Percentiles rank a stretch among this genome's conserved stretches.
These are phyloP conservation scores for Biancaea sappan DNA, from an alignment of 306 rosid species.

Conservation along the genomic window DNA sequence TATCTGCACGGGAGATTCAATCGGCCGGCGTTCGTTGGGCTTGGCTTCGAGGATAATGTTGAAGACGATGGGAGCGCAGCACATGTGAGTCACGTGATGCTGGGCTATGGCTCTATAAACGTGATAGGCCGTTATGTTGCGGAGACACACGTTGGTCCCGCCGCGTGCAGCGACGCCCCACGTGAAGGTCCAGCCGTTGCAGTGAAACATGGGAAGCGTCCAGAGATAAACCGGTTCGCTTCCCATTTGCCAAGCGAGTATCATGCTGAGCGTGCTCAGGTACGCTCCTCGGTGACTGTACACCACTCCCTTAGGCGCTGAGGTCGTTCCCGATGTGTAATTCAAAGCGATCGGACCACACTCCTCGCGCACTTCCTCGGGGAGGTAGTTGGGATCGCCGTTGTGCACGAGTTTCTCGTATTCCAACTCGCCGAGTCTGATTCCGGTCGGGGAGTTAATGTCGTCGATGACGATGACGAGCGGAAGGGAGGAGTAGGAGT, in stretches of 20 bases:
- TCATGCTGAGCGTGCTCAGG: slow-evolving; percentile 56
- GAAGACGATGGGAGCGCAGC: slow-evolving; percentile 72
- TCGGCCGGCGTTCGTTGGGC: slow-evolving; percentile 3
- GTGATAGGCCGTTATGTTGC: slow-evolving; percentile 45
- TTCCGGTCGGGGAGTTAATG: slow-evolving; percentile 53
- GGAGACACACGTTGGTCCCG: slow-evolving; percentile 65
- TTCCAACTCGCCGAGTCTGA: slow-evolving; percentile 54
- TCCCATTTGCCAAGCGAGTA: slow-evolving; percentile 70
- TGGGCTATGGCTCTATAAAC: slow-evolving; percentile 44
- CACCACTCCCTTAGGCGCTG: slow-evolving; percentile 70
- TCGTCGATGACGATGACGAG: slow-evolving; percentile 63
- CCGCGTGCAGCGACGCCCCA: slow-evolving; percentile 86
- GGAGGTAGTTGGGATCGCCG: slow-evolving; percentile 33
- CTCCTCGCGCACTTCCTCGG: slow-evolving; percentile 44
- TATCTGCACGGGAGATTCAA: slow-evolving; percentile 39
- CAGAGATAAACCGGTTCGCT: slow-evolving; percentile 58
- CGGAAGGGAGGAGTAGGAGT: slow-evolving; percentile 30
- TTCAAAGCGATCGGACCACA: slow-evolving; percentile 66
- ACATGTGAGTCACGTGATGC: slow-evolving; percentile 71
- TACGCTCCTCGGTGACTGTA: slow-evolving; percentile 72
- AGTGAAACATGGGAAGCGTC: slow-evolving; percentile 81
- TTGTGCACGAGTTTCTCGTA: slow-evolving; percentile 52
- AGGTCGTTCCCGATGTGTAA: slow-evolving; percentile 77
- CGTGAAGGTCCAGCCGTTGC: slow-evolving; percentile 78
- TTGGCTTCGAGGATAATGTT: slow-evolving; percentile 59